Percentiles rank a stretch among this genome's conserved stretches.
Conservation (phyloP, 306 rosid genomes). For the Castanea crenata region DNA sequence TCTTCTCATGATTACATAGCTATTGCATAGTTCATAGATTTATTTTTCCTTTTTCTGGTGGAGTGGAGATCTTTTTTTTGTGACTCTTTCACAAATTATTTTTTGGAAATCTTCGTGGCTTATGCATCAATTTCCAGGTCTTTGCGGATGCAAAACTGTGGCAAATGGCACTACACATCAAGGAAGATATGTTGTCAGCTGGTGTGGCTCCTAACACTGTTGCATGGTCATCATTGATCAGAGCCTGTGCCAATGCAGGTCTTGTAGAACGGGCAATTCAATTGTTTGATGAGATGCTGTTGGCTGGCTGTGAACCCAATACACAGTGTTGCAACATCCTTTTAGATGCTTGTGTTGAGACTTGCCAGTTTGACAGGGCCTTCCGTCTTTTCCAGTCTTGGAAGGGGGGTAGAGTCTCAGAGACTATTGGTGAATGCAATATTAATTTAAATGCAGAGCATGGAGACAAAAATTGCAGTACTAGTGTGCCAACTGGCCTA, state of each 20-base stretch:
- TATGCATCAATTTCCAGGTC: slow-evolving; percentile 54
- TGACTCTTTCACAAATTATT: slow-evolving; percentile 2
- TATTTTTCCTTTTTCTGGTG: slow-evolving; percentile 9
- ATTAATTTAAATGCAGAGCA: slow-evolving; percentile 26
- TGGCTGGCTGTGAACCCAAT: slow-evolving; percentile 82
- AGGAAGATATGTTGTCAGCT: slow-evolving; percentile 81
- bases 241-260: slow-evolving; percentile 95
- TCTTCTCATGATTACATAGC: slow-evolving; percentile 14
- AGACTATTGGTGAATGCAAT: slow-evolving; percentile 27
- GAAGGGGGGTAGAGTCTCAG: slow-evolving; percentile 52
- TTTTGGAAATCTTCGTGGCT: slow-evolving; percentile 25
- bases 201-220: slow-evolving; percentile 77
- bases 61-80: background rate
- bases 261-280: slow-evolving; percentile 78
- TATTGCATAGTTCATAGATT: slow-evolving; percentile 8
- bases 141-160: slow-evolving; percentile 82
- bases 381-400: slow-evolving; percentile 81
- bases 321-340: slow-evolving; percentile 88
- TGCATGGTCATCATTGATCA: slow-evolving; percentile 93
- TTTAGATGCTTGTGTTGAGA: slow-evolving; percentile 93
- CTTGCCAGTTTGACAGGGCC: slow-evolving; percentile 90
- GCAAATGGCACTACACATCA: slow-evolving; percentile 84
- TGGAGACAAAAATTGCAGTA: slow-evolving; percentile 11
- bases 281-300: slow-evolving; percentile 89
- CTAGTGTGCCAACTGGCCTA: slow-evolving; percentile 30